Percentiles rank a stretch among this genome's conserved stretches.
These are phyloP conservation scores for Mycena citricolor DNA, from an alignment of 1,284 basidiomycete species.

Conservation along the genomic window DNA sequence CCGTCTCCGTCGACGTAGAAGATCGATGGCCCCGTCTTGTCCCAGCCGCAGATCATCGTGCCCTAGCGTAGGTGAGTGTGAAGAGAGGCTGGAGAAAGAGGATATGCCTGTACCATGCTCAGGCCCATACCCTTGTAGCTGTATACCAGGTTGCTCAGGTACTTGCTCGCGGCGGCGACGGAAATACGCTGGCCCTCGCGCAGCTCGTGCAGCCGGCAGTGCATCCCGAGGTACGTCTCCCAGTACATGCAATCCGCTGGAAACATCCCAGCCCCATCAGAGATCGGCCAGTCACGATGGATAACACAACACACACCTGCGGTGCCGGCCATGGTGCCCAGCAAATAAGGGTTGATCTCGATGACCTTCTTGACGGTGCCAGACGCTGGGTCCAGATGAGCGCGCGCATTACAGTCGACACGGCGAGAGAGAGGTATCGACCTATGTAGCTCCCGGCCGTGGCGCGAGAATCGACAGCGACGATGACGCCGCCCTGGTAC, in stretches of 20 bases:
- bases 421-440: slow-evolving; percentile 36
- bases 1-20: slow-evolving; percentile 99
- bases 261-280: background rate
- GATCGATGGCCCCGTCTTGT: slow-evolving; percentile 98
- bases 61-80: slow-evolving; percentile 64
- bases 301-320: slow-evolving; percentile 60
- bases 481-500: slow-evolving; percentile 94
- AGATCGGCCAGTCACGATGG: slow-evolving; percentile 6
- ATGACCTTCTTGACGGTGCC: slow-evolving; percentile 98
- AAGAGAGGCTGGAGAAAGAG: too few relatives aligned
- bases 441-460: slow-evolving; percentile 97
- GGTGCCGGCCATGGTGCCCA: slow-evolving; percentile 98
- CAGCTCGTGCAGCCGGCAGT: slow-evolving; percentile 94
- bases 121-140: slow-evolving; percentile 98
- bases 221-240: slow-evolving; percentile 98
- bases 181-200: slow-evolving; percentile 96
- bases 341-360: slow-evolving; percentile 97
- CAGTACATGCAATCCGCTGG: slow-evolving; percentile 90
- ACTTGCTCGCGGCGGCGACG: slow-evolving; percentile 98
- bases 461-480: slow-evolving; percentile 95
- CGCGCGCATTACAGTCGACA: slow-evolving; percentile 2
- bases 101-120: slow-evolving; percentile 84
- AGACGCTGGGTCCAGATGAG: slow-evolving; percentile 54
- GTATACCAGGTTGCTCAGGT: slow-evolving; percentile 95
- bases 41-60: slow-evolving; percentile 99